Evolutionary conservation across 345 rosid species (phyloP).

Genomic region (Draba incana): DNA sequence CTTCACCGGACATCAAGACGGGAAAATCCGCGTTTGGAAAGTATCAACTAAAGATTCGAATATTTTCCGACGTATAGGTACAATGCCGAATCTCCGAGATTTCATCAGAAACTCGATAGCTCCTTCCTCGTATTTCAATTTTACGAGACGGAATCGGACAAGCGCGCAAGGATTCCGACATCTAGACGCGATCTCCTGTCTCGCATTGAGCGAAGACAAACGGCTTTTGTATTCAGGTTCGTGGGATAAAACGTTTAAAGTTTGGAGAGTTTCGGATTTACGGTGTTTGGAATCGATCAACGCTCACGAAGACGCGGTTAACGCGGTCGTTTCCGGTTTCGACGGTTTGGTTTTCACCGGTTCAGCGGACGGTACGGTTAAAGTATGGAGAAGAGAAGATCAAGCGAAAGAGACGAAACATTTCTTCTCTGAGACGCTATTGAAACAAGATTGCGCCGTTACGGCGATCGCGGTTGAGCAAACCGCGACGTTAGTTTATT

Average conservation of each 20-base stretch:
- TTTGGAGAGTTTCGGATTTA: conserved; percentile 71
- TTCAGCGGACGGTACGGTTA: conserved; percentile 82
- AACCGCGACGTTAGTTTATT: conserved; percentile 58
- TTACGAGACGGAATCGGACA: conserved; percentile 46
- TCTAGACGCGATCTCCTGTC: conserved; percentile 78
- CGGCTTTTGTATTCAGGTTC: conserved; percentile 70
- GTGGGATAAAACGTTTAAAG: conserved; percentile 91
- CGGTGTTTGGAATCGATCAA: conserved; percentile 73
- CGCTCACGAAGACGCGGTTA: conserved; percentile 87
- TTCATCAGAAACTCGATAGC: conserved; percentile 56
- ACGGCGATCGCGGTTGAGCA: conserved; percentile 68
- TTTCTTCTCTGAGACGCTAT: conserved; percentile 69
- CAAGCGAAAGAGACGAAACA: conserved; percentile 90
- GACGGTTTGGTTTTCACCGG: conserved; percentile 89
- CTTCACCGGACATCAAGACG: conserved; percentile 92
- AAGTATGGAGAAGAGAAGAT: conserved; percentile 86
- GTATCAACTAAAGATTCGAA: conserved; percentile 51
- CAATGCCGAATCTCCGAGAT: conserved; percentile 69
- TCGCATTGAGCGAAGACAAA: conserved; percentile 69
- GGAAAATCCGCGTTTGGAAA: conserved; percentile 86
- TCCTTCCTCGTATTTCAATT: conserved; percentile 63
- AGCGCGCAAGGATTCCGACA: conserved; percentile 62
- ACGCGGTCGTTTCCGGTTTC: conserved; percentile 66
- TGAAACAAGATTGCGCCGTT: conserved; percentile 86
- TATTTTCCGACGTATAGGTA: conserved; percentile 62